Percentiles rank a stretch among this genome's conserved stretches.
Conservation (phyloP, 1,284 basidiomycete species). For the Papiliotrema laurentii region DNA sequence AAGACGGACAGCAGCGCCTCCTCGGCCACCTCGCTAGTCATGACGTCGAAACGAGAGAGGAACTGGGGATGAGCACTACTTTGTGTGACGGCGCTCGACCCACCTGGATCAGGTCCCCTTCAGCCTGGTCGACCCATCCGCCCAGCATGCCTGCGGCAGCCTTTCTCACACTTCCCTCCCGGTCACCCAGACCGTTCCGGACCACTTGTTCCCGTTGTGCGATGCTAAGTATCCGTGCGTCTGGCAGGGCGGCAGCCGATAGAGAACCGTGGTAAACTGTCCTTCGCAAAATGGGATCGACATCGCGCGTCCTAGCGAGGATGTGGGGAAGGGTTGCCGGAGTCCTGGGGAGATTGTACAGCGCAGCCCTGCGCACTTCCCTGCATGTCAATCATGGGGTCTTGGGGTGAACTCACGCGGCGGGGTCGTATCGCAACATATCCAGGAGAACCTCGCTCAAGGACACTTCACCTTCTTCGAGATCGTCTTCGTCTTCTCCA, state of each 20-base stretch:
- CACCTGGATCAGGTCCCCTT: slow-evolving; percentile 52
- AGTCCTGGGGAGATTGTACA: slow-evolving; percentile 71
- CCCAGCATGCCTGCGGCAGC: slow-evolving; percentile 74
- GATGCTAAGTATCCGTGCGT: slow-evolving; percentile 66
- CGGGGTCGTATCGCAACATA: slow-evolving; percentile 67
- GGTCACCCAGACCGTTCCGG: slow-evolving; percentile 78
- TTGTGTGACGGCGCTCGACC: slow-evolving; percentile 5
- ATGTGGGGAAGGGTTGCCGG: slow-evolving; percentile 62
- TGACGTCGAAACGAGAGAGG: slow-evolving; percentile 61
- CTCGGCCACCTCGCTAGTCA: slow-evolving; percentile 58
- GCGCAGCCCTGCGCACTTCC: slow-evolving; percentile 82
- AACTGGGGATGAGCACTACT: slow-evolving; percentile 48
- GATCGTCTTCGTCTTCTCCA: slow-evolving; percentile 66
- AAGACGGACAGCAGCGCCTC: slow-evolving; percentile 65
- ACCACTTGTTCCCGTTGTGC: slow-evolving; percentile 73
- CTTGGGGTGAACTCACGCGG: slow-evolving; percentile 58
- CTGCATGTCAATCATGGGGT: slow-evolving; percentile 47
- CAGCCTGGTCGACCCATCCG: slow-evolving; percentile 65
- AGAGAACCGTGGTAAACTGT: slow-evolving; percentile 69
- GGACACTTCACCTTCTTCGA: slow-evolving; percentile 61
- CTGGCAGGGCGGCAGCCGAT: slow-evolving; percentile 54
- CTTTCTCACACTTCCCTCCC: slow-evolving; percentile 74
- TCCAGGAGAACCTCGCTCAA: slow-evolving; percentile 68
- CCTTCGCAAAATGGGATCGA: slow-evolving; percentile 75
- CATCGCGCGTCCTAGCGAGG: slow-evolving; percentile 76